These are phyloP conservation scores for Epicoccum sorghinum DNA, from an alignment of 2,329 filamentous ascomycete genomes.

Conservation along the genomic window DNA sequence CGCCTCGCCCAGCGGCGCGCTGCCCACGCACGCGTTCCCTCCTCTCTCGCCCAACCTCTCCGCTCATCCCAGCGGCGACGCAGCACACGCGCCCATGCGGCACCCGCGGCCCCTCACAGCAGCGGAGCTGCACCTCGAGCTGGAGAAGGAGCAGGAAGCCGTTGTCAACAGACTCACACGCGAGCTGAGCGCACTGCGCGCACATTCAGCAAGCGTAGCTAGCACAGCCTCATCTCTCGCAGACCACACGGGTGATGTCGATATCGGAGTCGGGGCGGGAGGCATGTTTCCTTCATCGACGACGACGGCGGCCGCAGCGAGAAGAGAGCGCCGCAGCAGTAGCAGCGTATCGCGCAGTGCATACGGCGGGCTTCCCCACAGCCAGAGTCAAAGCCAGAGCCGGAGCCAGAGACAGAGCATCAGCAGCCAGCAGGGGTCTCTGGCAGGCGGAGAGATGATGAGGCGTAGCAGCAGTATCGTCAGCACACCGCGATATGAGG, in stretches of 20 bases:
- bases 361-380: slow-evolving; percentile 23
- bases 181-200: slow-evolving; percentile 83
- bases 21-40: slow-evolving; percentile 42
- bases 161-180: slow-evolving; percentile 93
- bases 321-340: slow-evolving; percentile 50
- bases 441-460: slow-evolving; percentile 23
- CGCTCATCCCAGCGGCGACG: slow-evolving; percentile 29
- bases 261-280: slow-evolving; percentile 1
- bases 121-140: slow-evolving; percentile 83
- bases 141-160: slow-evolving; percentile 95
- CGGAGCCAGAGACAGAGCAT: slow-evolving; percentile 45
- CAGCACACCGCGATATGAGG: slow-evolving; percentile 50
- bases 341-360: slow-evolving; percentile 56
- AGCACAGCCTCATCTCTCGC: slow-evolving; percentile 64
- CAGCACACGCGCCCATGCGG: slow-evolving; percentile 71
- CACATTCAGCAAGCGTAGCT: slow-evolving; percentile 67
- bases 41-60: slow-evolving; percentile 43
- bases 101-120: slow-evolving; percentile 88
- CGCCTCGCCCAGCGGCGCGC: slow-evolving; percentile 43
- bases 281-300: slow-evolving; percentile 46
- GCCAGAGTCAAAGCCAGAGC: slow-evolving; percentile 19
- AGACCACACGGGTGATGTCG: slow-evolving; percentile 45
- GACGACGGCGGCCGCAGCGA: slow-evolving; percentile 51
- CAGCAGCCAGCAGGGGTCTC: slow-evolving; percentile 5
- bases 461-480: slow-evolving; percentile 41